Base-by-base conservation (phyloP, 768 basidiomycete genomes). In the Rubroboletus satanas region DNA sequence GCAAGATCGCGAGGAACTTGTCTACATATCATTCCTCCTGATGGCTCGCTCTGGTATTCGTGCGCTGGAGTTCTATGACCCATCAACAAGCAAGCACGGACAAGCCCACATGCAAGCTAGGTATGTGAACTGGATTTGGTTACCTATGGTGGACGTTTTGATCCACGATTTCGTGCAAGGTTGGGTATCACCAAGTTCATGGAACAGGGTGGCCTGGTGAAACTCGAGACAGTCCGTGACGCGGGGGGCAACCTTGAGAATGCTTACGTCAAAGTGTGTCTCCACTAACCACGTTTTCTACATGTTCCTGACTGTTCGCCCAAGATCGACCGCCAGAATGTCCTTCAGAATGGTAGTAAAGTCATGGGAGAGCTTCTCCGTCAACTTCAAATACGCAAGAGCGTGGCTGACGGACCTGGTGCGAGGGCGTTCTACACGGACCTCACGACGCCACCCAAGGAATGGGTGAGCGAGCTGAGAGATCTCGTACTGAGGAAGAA, bases 91-190 rank as follows among this genome's bases (percentile, higher is more conserved):
- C 71, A 92, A 91, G 69, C 92, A 93, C 62, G 89, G 91, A 17
- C 90, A 93, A 66, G 90, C 90, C 15, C 90, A 92, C 65, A 93
- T 92, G 91, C 88, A 93, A 71, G 90, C 90, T 43, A 83, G 90
- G 88, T 89, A 68, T 45, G 80, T 57, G 28, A 29, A 29, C 18
- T 21, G 36, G 14, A 39, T 45, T 48, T 7, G 23, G 7, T 11
- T 14, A 21, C 8, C 0, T 9, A 1, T 14, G 0, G 1, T 7
- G n/a, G 4, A 43, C 3, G 15, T 17, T 28, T 53, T 52, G n/a
- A 48, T 44, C n/a, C 46, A 50, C 35, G 10, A 23, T 26, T 31
- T 11, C 4, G 3, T 42, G 12, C 7, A 52, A 90, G 90, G 26
- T 75, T 92, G 57, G 90, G 92, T 31, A 93, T 95, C 68, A 87